Conservation (phyloP, 768 basidiomycete species). For the Trametes sanguinea region DNA sequence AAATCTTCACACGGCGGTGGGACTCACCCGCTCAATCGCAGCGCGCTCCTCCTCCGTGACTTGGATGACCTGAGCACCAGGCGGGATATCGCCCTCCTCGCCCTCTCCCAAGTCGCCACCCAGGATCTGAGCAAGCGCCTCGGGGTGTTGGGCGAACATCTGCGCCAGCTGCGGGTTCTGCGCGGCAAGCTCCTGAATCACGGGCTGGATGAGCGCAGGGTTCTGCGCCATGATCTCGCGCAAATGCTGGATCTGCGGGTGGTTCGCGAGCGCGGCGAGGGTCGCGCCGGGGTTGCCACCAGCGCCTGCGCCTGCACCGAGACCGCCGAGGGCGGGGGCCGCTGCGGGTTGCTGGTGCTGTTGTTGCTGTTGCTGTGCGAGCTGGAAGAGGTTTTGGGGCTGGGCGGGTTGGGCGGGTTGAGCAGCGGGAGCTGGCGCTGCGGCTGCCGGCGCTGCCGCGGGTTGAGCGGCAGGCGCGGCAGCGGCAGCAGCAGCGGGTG, state of each 20-base stretch:
- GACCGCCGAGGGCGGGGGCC: slow-evolving; percentile 34
- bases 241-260: slow-evolving; percentile 70
- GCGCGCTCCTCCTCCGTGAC: slow-evolving; percentile 86
- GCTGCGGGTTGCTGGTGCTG: slow-evolving; percentile 32
- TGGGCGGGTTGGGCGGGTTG: slow-evolving; percentile 36
- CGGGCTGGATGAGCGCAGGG: slow-evolving; percentile 72
- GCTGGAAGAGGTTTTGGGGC: slow-evolving; percentile 89
- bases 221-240: slow-evolving; percentile 74
- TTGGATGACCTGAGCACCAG: slow-evolving; percentile 64
- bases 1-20: neutral
- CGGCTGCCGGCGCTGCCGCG: slow-evolving; percentile 31
- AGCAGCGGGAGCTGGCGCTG: slow-evolving; percentile 32
- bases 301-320: slow-evolving; percentile 37
- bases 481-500: slow-evolving; percentile 38
- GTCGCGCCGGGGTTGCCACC: slow-evolving; percentile 36
- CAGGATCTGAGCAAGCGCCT: slow-evolving; percentile 64
- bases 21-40: slow-evolving; percentile 84
- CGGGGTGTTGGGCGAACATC: slow-evolving; percentile 69
- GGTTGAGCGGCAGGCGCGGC: slow-evolving; percentile 41
- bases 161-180: slow-evolving; percentile 78
- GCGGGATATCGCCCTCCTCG: slow-evolving; percentile 43
- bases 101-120: slow-evolving; percentile 45
- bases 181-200: slow-evolving; percentile 80
- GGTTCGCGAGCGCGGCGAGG: slow-evolving; percentile 55
- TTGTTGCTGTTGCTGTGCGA: slow-evolving; percentile 73